phyloP scores from a whole-genome alignment of 202 grass and related monocot genomes.

The Setaria italica region DNA sequence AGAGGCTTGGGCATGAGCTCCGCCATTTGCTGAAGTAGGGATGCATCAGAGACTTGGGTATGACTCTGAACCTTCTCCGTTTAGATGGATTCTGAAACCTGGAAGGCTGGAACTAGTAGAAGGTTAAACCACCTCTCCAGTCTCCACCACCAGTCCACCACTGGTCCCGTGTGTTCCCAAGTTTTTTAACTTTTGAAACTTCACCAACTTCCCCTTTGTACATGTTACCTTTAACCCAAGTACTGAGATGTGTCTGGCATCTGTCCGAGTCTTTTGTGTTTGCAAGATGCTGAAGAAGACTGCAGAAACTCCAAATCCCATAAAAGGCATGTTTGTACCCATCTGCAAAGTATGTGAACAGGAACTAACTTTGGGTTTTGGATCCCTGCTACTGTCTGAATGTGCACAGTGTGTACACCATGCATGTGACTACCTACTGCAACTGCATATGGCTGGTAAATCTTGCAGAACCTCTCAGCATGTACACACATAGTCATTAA shows the following conservation, averaged over 20 bases:
- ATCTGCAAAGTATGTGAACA: slow-evolving; percentile 24
- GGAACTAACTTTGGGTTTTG: not conserved
- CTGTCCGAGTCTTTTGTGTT: not conserved
- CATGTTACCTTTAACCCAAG: not conserved
- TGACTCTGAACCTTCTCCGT: not conserved
- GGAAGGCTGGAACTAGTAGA: not conserved
- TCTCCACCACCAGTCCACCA: no score
- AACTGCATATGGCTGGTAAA: not conserved
- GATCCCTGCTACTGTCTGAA: slow-evolving; percentile 7
- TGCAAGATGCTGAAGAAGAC: not conserved
- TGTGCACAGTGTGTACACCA: not conserved
- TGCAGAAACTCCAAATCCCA: slow-evolving; percentile 18
- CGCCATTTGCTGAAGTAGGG: not conserved
- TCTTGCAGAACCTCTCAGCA: not conserved
- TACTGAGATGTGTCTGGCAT: not conserved
- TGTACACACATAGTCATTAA: not conserved
- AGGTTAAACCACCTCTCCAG: not conserved
- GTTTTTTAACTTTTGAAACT: slow-evolving; percentile 17
- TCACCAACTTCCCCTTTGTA: slow-evolving; percentile 11
- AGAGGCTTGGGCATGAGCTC: not conserved
- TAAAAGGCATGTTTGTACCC: slow-evolving; percentile 46
- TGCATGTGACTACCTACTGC: slow-evolving; percentile 34
- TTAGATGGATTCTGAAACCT: not conserved
- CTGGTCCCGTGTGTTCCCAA: not conserved
- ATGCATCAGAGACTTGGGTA: no score